A percentile compares a stretch with the other conserved stretches of the same genome.
Conservation (phyloP, 495 filamentous ascomycete genomes). For the Choiromyces venosus region DNA sequence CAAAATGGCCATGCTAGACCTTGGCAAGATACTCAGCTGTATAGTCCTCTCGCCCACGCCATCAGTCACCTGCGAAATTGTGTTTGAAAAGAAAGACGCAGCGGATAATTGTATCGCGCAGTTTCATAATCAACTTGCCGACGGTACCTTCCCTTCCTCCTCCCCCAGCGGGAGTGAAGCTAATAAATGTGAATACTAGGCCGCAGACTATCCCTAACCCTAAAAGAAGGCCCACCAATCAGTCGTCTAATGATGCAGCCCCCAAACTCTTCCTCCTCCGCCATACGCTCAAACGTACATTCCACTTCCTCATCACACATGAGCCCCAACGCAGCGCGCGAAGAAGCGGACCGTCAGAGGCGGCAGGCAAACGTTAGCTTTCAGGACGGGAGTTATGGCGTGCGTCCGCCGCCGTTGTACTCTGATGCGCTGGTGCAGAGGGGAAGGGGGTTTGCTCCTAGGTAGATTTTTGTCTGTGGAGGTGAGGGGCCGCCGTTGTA, state of each 20-base stretch:
- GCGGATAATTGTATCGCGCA: slow-evolving; percentile 75
- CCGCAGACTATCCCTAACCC: slow-evolving; percentile 68
- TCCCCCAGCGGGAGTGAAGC: too few species aligned
- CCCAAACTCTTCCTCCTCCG: background rate
- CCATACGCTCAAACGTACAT: slow-evolving; percentile 11
- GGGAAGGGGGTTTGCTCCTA: slow-evolving; percentile 31
- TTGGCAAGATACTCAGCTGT: slow-evolving; percentile 66
- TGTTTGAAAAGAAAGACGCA: slow-evolving; percentile 67
- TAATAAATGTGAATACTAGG: too few species aligned
- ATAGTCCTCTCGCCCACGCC: slow-evolving; percentile 63
- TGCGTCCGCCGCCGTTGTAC: slow-evolving; percentile 39
- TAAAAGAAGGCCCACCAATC: slow-evolving; percentile 51
- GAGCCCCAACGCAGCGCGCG: slow-evolving; percentile 31
- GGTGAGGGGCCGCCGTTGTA: slow-evolving; percentile 38
- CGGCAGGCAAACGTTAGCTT: slow-evolving; percentile 37
- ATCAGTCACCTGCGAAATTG: slow-evolving; percentile 78
- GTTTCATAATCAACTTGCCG: slow-evolving; percentile 83
- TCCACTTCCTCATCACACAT: slow-evolving; percentile 14
- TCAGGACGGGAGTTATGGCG: slow-evolving; percentile 41
- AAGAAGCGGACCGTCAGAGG: slow-evolving; percentile 41
- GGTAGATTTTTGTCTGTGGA: background rate
- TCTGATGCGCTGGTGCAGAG: slow-evolving; percentile 40
- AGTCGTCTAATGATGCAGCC: slow-evolving; percentile 25
- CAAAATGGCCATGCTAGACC: slow-evolving; percentile 70
- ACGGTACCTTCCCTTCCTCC: slow-evolving; percentile 54